Evolutionary conservation across 495 filamentous ascomycete species (phyloP).

Genomic region (Penicillium malachiteum): DNA sequence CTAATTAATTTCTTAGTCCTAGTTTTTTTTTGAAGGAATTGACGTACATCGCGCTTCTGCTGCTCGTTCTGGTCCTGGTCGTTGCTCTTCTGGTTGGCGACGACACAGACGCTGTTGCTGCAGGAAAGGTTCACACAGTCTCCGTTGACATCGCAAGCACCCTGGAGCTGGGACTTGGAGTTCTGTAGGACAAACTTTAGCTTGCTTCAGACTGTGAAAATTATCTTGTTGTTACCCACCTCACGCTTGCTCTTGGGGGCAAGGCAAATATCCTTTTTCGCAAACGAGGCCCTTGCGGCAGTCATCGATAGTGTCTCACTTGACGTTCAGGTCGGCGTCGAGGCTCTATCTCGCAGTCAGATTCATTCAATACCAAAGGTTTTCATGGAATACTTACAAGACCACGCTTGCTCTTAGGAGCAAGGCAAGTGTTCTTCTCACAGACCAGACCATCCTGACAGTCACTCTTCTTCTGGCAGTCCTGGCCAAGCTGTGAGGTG

Average conservation of each 20-base stretch:
- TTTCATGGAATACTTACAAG: not conserved
- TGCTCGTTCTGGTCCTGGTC: slow-evolving; percentile 1
- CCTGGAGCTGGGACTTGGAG: slow-evolving; percentile 5
- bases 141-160: slow-evolving; percentile 2
- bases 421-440: slow-evolving; percentile 9
- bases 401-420: not conserved
- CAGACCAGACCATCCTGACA: slow-evolving; percentile 1
- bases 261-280: slow-evolving; percentile 3
- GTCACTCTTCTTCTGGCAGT: slow-evolving; percentile 1
- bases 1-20: not conserved
- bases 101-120: slow-evolving; percentile 5
- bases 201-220: not conserved
- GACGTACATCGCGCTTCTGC: not conserved
- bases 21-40: not conserved
- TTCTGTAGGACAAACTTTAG: not conserved
- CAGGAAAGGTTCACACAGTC: slow-evolving; percentile 9
- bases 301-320: not conserved
- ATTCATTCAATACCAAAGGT: not conserved
- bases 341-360: not conserved
- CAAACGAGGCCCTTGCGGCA: slow-evolving; percentile 1
- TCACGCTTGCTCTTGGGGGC: slow-evolving; percentile 5
- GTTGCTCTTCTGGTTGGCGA: not conserved
- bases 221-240: not conserved
- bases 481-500: slow-evolving; percentile 5
- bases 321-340: not conserved